Percentiles rank a stretch among this genome's conserved stretches.
Conservation (phyloP, 495 filamentous ascomycete species). For the Neurospora sp. region DNA sequence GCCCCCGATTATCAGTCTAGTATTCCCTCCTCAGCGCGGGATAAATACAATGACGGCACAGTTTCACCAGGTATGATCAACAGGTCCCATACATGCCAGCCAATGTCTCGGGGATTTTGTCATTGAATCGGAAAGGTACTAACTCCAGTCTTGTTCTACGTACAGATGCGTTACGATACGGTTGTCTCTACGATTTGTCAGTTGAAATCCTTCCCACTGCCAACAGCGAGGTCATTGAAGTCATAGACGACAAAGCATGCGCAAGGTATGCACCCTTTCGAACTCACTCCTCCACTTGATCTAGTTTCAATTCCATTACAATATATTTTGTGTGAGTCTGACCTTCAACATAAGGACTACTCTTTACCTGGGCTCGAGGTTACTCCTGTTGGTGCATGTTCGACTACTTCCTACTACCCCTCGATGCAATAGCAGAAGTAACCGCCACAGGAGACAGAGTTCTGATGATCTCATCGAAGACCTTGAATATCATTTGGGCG, state of each 20-base stretch:
- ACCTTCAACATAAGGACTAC: slow-evolving; percentile 9
- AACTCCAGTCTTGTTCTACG: not conserved
- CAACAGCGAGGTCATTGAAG: slow-evolving; percentile 24
- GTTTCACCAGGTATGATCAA: not conserved
- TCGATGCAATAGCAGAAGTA: slow-evolving; percentile 1
- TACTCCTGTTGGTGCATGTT: slow-evolving; percentile 30
- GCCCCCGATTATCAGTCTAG: not conserved
- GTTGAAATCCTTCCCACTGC: slow-evolving; percentile 24
- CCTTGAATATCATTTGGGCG: slow-evolving; percentile 39
- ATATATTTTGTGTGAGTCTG: not conserved
- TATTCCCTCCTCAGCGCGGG: not conserved
- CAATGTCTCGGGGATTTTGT: not conserved
- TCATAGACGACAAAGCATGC: slow-evolving; percentile 22
- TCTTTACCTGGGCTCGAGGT: slow-evolving; percentile 26
- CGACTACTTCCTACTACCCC: slow-evolving; percentile 9
- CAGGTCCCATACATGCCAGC: not conserved
- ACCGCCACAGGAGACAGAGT: slow-evolving; percentile 16
- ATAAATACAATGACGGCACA: not conserved
- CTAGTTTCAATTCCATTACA: not conserved
- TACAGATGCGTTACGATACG: slow-evolving; percentile 23
- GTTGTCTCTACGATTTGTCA: slow-evolving; percentile 32
- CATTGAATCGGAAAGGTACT: not conserved
- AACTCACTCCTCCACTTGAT: not conserved
- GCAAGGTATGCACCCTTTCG: slow-evolving; percentile 9
- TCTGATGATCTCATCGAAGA: slow-evolving; percentile 42